Conservation (phyloP, 2,329 filamentous ascomycete species). For the Fusarium sp. region DNA sequence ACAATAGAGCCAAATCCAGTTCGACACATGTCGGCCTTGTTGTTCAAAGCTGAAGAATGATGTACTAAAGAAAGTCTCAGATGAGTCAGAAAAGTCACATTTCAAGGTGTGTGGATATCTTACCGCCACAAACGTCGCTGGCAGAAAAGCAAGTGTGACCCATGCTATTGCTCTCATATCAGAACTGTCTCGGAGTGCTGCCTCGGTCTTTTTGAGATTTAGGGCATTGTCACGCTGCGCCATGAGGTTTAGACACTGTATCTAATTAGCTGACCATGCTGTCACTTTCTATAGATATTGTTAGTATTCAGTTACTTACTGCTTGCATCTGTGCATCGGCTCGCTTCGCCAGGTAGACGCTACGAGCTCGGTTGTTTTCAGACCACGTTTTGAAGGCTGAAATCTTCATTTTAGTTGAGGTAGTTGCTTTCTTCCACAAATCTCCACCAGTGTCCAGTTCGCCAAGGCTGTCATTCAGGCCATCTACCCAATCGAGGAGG, state of each 20-base stretch:
- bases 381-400: background rate
- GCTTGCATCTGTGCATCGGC: background rate
- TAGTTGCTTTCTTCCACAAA: background rate
- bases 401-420: background rate
- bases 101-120: accelerated
- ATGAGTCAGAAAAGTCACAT: background rate
- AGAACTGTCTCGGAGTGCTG: background rate
- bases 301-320: background rate
- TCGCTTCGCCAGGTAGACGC: background rate
- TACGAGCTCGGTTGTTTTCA: background rate
- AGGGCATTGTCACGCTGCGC: background rate
- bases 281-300: accelerated
- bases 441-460: accelerated
- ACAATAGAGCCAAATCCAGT: background rate
- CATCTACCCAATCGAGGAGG: background rate
- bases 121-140: background rate
- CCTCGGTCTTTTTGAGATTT: background rate
- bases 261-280: background rate
- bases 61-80: background rate
- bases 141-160: background rate
- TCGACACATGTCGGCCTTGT: background rate
- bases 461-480: background rate
- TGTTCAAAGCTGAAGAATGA: background rate
- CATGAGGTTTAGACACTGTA: background rate
- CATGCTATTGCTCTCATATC: background rate